phyloP scores from a whole-genome alignment of 2,329 filamentous ascomycete genomes.

The Aspergillus transmontanensis region DNA sequence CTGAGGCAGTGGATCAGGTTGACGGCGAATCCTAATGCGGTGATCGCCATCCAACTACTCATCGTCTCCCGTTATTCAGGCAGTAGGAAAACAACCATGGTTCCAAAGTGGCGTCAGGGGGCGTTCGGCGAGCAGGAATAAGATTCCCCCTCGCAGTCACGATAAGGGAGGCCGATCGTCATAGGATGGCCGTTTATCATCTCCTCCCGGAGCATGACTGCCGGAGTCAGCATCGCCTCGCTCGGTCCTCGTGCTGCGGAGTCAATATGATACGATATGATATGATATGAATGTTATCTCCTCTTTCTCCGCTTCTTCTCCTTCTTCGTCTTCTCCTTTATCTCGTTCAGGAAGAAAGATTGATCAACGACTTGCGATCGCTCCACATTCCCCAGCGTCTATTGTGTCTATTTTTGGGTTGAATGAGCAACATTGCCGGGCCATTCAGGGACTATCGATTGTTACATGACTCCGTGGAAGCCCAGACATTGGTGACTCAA shows the following conservation, averaged over 20 bases:
- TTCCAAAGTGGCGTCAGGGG: slow-evolving; percentile 1
- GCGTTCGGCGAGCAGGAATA: not conserved
- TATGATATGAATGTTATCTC: slow-evolving; percentile 3
- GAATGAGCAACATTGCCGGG: not conserved
- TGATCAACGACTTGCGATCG: not conserved
- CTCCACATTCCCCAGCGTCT: slow-evolving; percentile 4
- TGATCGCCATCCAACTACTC: not conserved
- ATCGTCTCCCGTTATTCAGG: not conserved
- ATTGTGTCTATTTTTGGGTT: slow-evolving; percentile 5
- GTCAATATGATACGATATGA: slow-evolving; percentile 5
- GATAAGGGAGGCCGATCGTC: not conserved
- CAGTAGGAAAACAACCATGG: not conserved
- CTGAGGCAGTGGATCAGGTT: slow-evolving; percentile 3
- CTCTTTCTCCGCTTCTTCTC: slow-evolving; percentile 1
- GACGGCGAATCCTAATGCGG: not conserved
- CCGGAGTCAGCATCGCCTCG: slow-evolving; percentile 20
- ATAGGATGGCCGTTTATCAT: not conserved
- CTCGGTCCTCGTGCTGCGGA: slow-evolving; percentile 16
- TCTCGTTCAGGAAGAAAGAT: not conserved
- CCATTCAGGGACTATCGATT: slow-evolving; percentile 1
- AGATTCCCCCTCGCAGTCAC: slow-evolving; percentile 5
- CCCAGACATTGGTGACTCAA: slow-evolving; percentile 3
- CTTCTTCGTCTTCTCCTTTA: not conserved
- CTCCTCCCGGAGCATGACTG: slow-evolving; percentile 8
- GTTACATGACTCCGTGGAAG: slow-evolving; percentile 3